Evolutionary conservation across 257 asterid species (phyloP), one percentile per base, ranked within the genome.

Genomic region (Penstemon eatonii): DNA sequence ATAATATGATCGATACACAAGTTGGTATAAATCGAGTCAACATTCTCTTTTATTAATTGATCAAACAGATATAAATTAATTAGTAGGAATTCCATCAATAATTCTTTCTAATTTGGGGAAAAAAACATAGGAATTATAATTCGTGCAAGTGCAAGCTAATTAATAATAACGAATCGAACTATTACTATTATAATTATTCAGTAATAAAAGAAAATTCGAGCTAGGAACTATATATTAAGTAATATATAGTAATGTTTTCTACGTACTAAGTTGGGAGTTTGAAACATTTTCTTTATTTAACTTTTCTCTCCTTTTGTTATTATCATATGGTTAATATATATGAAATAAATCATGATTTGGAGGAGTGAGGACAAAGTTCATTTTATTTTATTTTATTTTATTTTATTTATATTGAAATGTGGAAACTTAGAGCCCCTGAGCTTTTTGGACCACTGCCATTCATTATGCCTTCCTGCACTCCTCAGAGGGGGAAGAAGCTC

Each of bases 401-500:
- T 15, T 15, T 15, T 7, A 67, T 51, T 47, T 5, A 7, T 1
- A 19, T 41, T 18, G 61, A 60, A 70, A 60, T 46, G 68, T 60
- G 74, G 68, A 70, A 38, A 70, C 50, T 11, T 41, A 11, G 15
- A 47, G 49, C 42, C 44, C 42, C n/a, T 49, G 44, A 12, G 57
- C 39, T 13, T 60, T 54, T 46, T 60, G 68, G 68, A 60, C 75
- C 60, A 47, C 75, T 41, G 47, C 69, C 63, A 61, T 69, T 69
- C 63, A 61, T 69, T 69, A 59, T 69, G 56, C 39, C 15, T 50
- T 40, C 57, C 8, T 46, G 3, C 50, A 5, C 10, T 43, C 33
- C 33, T 0, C 33, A 25, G 33, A 25, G 33, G 2, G 33, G 33
- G 33, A 65, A 36, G 41, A 25, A 60, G 18, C 60, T 39, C 38